phyloP scores from a whole-genome alignment of 345 rosid genomes.

The Lagerstroemia speciosa region DNA sequence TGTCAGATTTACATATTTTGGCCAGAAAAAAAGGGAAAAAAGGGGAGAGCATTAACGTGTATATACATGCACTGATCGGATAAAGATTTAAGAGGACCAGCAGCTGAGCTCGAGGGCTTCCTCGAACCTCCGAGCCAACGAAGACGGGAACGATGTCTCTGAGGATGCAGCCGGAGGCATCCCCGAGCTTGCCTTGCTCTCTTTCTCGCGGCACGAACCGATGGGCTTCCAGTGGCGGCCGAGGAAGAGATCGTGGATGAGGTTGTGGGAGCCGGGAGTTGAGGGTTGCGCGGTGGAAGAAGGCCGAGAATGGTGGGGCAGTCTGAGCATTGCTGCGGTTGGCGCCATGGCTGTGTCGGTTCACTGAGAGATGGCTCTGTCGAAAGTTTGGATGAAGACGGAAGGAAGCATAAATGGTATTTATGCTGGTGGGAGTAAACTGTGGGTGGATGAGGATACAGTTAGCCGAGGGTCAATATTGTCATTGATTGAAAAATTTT shows the following conservation, averaged over 20 bases:
- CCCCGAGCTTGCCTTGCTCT: not conserved
- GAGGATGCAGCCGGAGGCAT: too few relatives aligned
- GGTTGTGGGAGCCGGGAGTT: not conserved
- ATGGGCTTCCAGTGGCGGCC: not conserved
- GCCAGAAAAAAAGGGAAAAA: too few relatives aligned
- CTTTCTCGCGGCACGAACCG: not conserved
- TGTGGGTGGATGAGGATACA: not conserved
- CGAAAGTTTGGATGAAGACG: not conserved
- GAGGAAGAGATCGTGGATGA: not conserved
- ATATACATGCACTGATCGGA: too few relatives aligned
- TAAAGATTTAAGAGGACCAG: constrained; percentile 8
- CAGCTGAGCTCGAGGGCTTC: constrained; percentile 12
- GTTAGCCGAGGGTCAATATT: not conserved
- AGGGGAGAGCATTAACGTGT: too few relatives aligned
- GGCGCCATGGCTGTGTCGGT: constrained; percentile 3
- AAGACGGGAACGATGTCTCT: not conserved
- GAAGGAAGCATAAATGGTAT: not conserved
- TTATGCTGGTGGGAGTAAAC: not conserved
- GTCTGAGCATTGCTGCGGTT: constrained; percentile 13
- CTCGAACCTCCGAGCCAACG: not conserved
- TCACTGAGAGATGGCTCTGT: not conserved
- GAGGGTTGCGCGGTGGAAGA: not conserved
- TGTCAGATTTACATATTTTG: too few relatives aligned
- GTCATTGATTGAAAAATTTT: not conserved
- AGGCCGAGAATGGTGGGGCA: constrained; percentile 2